These are phyloP conservation scores for Whalleya microplaca DNA, from an alignment of 2,329 filamentous ascomycete genomes.

Conservation along the genomic window DNA sequence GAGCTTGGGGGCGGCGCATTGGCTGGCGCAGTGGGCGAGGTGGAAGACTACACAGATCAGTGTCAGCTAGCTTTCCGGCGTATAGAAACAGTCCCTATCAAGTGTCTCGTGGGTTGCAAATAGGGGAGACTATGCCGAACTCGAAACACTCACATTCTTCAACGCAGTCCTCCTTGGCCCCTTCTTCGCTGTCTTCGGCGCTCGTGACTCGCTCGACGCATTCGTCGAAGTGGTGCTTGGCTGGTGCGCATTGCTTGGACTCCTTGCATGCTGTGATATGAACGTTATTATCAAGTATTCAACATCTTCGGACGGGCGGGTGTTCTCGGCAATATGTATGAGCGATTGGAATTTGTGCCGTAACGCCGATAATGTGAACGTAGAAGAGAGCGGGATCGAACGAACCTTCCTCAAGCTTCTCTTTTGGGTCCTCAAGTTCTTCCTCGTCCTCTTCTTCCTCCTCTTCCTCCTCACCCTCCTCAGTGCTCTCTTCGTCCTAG, in stretches of 20 bases:
- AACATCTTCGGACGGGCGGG: neutral
- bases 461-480: slow-evolving; percentile 66
- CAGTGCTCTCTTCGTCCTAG: slow-evolving; percentile 5
- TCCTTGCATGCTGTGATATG: slow-evolving; percentile 81
- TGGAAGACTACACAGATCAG: slow-evolving; percentile 77
- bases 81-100: neutral
- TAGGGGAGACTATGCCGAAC: no score
- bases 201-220: slow-evolving; percentile 90
- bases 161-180: slow-evolving; percentile 94
- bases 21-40: slow-evolving; percentile 90
- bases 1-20: slow-evolving; percentile 95
- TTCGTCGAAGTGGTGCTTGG: slow-evolving; percentile 98
- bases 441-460: slow-evolving; percentile 84
- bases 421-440: slow-evolving; percentile 84
- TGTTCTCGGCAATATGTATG: neutral
- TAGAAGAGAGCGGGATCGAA: slow-evolving; percentile 33
- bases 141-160: slow-evolving; percentile 85
- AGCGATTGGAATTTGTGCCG: slow-evolving; percentile 2
- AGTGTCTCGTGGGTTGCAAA: no score
- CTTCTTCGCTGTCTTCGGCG: slow-evolving; percentile 68
- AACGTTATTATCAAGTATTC: slow-evolving; percentile 23
- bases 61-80: neutral
- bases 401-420: slow-evolving; percentile 89
- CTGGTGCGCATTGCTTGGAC: slow-evolving; percentile 79
- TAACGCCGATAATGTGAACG: neutral